phyloP scores from a whole-genome alignment of 2,329 filamentous ascomycete genomes.

The Pseudophaeomoniella oleicola region DNA sequence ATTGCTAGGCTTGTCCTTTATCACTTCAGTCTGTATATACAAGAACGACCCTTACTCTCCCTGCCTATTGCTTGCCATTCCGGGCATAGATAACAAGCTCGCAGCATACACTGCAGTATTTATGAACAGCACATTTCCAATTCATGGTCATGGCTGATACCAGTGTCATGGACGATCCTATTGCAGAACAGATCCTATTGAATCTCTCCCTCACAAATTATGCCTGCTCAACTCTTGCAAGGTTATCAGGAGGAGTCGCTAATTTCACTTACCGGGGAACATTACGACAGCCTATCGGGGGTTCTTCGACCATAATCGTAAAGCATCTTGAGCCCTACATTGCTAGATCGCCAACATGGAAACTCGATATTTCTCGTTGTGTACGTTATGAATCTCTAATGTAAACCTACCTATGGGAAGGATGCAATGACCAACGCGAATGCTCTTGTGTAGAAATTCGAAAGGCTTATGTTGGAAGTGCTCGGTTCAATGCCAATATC shows the following conservation, averaged over 20 bases:
- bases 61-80: no score
- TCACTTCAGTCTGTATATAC: no score
- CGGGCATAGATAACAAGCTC: no score
- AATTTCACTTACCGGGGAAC: conserved; percentile 1
- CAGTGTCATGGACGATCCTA: neutral
- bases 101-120: no score
- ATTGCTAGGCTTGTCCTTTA: no score
- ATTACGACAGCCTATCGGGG: neutral
- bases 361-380: neutral
- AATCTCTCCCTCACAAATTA: neutral
- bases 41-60: no score
- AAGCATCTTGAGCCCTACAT: neutral
- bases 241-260: neutral
- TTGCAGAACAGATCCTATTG: neutral
- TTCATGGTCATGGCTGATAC: neutral
- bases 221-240: neutral
- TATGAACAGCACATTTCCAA: neutral
- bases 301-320: neutral
- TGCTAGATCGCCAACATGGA: neutral
- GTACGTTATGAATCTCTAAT: neutral
- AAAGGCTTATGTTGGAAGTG: neutral
- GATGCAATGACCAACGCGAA: neutral
- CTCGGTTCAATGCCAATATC: neutral
- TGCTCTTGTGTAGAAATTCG: neutral
- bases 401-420: no score